Conservation (phyloP, 371 early-diverging fungal species). For the Mortierella sp. region DNA sequence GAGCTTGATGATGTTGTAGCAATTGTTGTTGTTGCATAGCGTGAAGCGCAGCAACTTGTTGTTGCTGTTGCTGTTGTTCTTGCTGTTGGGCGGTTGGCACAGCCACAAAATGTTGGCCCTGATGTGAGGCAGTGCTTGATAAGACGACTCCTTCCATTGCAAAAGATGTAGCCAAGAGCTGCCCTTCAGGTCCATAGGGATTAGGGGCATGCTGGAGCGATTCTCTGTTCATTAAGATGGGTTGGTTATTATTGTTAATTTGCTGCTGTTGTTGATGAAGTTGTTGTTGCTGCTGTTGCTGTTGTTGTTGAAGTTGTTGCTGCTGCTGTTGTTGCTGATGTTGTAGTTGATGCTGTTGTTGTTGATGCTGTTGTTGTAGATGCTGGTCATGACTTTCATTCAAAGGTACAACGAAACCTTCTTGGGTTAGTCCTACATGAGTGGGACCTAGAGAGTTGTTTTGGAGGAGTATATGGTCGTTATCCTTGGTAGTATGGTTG, state of each 20-base stretch:
- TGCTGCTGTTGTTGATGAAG: conserved; percentile 35
- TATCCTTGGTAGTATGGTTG: conserved; percentile 36
- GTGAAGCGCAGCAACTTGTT: conserved; percentile 27
- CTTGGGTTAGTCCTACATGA: conserved; percentile 26
- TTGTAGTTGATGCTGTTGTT: conserved; percentile 23
- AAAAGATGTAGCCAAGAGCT: conserved; percentile 33
- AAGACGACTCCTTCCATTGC: conserved; percentile 49
- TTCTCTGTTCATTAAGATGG: conserved; percentile 30
- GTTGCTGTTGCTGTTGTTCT: conserved; percentile 43
- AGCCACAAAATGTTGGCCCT: conserved; percentile 47
- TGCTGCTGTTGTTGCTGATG: conserved; percentile 44
- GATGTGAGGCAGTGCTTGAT: conserved; percentile 51
- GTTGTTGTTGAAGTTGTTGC: conserved; percentile 30
- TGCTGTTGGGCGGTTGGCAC: conserved; percentile 47
- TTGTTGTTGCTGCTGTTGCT: conserved; percentile 30
- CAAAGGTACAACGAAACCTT: conserved; percentile 20
- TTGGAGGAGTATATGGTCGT: conserved; percentile 16
- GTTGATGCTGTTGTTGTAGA: conserved; percentile 28
- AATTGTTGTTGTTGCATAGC: conserved; percentile 26
- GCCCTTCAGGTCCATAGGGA: conserved; percentile 30
- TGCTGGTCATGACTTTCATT: conserved; percentile 38
- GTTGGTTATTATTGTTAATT: conserved; percentile 18
- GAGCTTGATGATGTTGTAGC: conserved; percentile 23
- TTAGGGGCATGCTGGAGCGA: conserved; percentile 35
- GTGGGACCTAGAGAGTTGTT: background rate